Percentiles rank a stretch among this genome's conserved stretches.
These are phyloP conservation scores for Cladobotryum mycophilum DNA, from an alignment of 2,329 filamentous ascomycete genomes.

Conservation along the genomic window DNA sequence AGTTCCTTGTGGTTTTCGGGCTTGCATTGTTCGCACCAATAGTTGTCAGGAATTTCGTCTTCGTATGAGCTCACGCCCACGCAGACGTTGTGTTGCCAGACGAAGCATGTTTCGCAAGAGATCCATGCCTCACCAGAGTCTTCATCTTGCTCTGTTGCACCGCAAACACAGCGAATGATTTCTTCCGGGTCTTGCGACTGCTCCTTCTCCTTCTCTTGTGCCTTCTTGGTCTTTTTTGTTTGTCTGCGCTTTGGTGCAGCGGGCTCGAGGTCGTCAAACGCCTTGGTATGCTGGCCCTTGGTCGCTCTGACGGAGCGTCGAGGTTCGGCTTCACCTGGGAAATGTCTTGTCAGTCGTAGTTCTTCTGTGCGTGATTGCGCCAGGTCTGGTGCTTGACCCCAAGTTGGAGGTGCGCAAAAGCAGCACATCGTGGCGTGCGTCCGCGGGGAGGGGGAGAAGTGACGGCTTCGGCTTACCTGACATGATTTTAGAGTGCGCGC, in stretches of 20 bases:
- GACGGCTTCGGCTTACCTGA: constrained; percentile 26
- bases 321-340: constrained; percentile 58
- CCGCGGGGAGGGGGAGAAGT: neutral
- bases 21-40: constrained; percentile 87
- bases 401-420: neutral
- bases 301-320: constrained; percentile 92
- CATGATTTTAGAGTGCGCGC: constrained; percentile 19
- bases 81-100: constrained; percentile 97
- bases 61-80: constrained; percentile 77
- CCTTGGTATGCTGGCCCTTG: constrained; percentile 91
- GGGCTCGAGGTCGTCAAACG: constrained; percentile 68
- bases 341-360: constrained; percentile 16
- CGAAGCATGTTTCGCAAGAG: constrained; percentile 84
- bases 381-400: no score
- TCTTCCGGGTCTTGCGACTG: constrained; percentile 55
- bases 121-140: constrained; percentile 91
- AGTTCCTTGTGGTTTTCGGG: constrained; percentile 79
- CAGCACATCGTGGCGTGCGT: no score
- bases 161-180: constrained; percentile 89
- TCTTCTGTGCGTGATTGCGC: neutral
- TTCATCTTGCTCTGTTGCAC: constrained; percentile 77
- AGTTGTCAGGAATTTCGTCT: constrained; percentile 73
- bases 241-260: constrained; percentile 49
- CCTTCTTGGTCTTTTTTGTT: constrained; percentile 48
- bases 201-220: constrained; percentile 55